Evolutionary conservation across 345 rosid genomes (phyloP).

Genomic region (Salix purpurea): DNA sequence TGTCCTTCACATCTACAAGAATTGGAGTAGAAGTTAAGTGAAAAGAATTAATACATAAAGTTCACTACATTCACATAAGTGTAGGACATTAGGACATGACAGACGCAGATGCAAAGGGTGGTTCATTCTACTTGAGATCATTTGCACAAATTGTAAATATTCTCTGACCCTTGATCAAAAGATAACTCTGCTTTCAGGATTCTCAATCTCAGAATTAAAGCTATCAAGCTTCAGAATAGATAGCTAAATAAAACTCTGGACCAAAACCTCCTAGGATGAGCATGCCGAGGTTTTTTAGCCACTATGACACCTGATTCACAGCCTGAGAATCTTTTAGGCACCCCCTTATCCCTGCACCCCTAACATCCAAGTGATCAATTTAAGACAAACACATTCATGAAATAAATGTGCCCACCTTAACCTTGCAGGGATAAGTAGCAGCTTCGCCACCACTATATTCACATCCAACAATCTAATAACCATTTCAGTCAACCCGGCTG

Average conservation of each 20-base stretch:
- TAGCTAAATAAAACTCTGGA: neutral
- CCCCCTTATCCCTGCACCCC: conserved; percentile 94
- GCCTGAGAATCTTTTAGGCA: conserved; percentile 11
- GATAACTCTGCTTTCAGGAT: neutral
- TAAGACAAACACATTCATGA: conserved; percentile 72
- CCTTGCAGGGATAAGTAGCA: conserved; percentile 95
- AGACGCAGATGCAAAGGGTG: neutral
- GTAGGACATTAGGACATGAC: neutral
- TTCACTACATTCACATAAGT: neutral
- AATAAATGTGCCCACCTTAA: conserved; percentile 98
- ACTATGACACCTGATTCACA: conserved; percentile 1
- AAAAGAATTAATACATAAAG: neutral
- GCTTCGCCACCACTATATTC: conserved; percentile 40
- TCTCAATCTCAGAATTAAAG: neutral
- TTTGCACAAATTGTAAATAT: neutral
- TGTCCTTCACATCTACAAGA: conserved; percentile 95
- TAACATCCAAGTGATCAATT: conserved; percentile 55
- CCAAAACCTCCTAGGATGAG: neutral
- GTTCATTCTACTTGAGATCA: neutral
- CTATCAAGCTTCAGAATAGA: conserved; percentile 11
- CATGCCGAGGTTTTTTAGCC: neutral
- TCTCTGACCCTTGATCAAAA: neutral
- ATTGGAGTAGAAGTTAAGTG: conserved; percentile 13
- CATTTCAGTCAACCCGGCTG: conserved; percentile 87
- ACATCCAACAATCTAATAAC: conserved; percentile 36